Conservation (phyloP, 2,329 filamentous ascomycete species). For the Aspergillus tanneri region DNA sequence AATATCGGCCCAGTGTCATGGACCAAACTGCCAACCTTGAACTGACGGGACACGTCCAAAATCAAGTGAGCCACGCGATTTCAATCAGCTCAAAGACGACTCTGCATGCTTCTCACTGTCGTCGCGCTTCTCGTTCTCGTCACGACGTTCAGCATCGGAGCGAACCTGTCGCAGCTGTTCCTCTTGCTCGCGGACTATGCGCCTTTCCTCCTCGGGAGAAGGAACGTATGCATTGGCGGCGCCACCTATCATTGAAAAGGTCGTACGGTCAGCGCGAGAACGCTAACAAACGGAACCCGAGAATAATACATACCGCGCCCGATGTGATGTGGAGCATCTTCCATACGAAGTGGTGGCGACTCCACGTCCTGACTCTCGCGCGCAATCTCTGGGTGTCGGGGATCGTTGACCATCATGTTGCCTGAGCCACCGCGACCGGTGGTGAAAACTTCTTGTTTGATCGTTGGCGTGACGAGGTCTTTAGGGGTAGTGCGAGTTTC, state of each 20-base stretch:
- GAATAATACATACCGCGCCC: slow-evolving; percentile 41
- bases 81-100: slow-evolving; percentile 9
- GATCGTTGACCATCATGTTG: slow-evolving; percentile 81
- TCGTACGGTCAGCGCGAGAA: not conserved
- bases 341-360: slow-evolving; percentile 44
- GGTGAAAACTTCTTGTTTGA: slow-evolving; percentile 81
- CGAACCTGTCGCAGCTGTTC: slow-evolving; percentile 33
- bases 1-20: no score
- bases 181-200: slow-evolving; percentile 34
- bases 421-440: slow-evolving; percentile 85
- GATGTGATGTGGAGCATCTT: slow-evolving; percentile 43
- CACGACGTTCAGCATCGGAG: slow-evolving; percentile 22
- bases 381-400: slow-evolving; percentile 63
- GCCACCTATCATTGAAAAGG: slow-evolving; percentile 29
- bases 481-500: slow-evolving; percentile 51
- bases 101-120: slow-evolving; percentile 9
- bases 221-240: slow-evolving; percentile 37
- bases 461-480: slow-evolving; percentile 76
- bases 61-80: not conserved
- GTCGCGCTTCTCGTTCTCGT: slow-evolving; percentile 16
- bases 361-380: slow-evolving; percentile 81
- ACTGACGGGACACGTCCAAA: no score
- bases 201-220: slow-evolving; percentile 28
- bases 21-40: no score
- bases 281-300: not conserved